Evolutionary conservation across 331 rosid genomes (phyloP).

Genomic region (Telfairia occidentalis): DNA sequence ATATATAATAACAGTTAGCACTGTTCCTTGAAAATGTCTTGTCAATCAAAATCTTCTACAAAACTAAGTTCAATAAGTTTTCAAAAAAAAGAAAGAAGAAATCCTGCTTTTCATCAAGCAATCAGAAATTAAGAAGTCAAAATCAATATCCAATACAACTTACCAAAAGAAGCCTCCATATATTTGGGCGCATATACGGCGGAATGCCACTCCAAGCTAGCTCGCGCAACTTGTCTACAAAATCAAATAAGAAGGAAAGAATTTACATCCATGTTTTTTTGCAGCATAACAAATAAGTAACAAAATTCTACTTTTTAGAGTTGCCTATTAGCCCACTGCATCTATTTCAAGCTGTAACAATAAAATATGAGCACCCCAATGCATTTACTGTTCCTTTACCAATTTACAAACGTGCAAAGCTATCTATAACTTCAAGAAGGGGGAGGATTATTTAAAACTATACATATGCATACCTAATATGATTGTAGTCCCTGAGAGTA

Average conservation of each 20-base stretch:
- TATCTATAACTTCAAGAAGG: not conserved
- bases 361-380: not conserved
- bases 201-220: conserved; percentile 94
- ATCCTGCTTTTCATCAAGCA: not conserved
- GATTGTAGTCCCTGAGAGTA: conserved; percentile 63
- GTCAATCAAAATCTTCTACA: not conserved
- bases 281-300: not conserved
- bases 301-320: not conserved
- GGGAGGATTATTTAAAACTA: not conserved
- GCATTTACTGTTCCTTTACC: not conserved
- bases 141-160: conserved; percentile 16
- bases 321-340: not conserved
- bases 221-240: conserved; percentile 81
- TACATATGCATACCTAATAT: conserved; percentile 44
- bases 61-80: not conserved
- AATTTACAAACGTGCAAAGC: not conserved
- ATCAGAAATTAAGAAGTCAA: not conserved
- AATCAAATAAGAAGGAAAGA: conserved; percentile 18
- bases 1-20: not conserved
- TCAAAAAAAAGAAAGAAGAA: not conserved
- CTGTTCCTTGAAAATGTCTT: not conserved
- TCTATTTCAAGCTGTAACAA: not conserved
- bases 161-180: conserved; percentile 97
- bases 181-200: conserved; percentile 87
- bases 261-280: not conserved